Conservation (phyloP, 164 flowering plant species). For the Nymphaea colorata region DNA sequence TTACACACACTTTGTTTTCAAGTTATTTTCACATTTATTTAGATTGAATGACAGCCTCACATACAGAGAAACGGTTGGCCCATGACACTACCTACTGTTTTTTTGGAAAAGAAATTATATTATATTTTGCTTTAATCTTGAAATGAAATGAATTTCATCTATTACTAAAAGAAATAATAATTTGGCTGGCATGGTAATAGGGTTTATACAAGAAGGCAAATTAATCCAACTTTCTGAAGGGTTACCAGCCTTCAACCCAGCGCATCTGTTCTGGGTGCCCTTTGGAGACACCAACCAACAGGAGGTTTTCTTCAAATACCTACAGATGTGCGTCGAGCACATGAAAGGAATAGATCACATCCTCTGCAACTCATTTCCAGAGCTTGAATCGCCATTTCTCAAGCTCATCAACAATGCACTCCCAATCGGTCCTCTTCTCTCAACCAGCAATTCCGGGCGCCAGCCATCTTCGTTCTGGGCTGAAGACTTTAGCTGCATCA, state of each 20-base stretch:
- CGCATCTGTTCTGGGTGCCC: constrained; percentile 13
- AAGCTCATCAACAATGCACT: background rate
- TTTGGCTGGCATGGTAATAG: no score
- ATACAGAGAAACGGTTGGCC: no score
- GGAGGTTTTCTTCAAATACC: constrained; percentile 6
- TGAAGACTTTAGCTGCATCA: constrained; percentile 2
- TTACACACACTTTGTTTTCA: no score
- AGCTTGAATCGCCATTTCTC: constrained; percentile 15
- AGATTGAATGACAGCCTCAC: no score
- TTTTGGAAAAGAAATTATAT: no score
- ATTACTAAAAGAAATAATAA: no score
- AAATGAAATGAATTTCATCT: no score
- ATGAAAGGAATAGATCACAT: constrained; percentile 9
- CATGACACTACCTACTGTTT: no score
- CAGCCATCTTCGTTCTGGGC: background rate
- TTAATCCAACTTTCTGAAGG: constrained; percentile 10
- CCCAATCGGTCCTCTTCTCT: constrained; percentile 1
- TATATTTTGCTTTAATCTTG: no score
- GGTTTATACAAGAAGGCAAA: no score
- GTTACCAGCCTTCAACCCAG: constrained; percentile 13
- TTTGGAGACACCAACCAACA: background rate
- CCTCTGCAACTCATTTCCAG: constrained; percentile 30
- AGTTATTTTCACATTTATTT: no score
- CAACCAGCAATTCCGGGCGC: background rate
- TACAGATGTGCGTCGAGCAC: constrained; percentile 2